Evolutionary conservation across 208 protist species (phyloP).

Genomic region (Eutreptiella sp.): DNA sequence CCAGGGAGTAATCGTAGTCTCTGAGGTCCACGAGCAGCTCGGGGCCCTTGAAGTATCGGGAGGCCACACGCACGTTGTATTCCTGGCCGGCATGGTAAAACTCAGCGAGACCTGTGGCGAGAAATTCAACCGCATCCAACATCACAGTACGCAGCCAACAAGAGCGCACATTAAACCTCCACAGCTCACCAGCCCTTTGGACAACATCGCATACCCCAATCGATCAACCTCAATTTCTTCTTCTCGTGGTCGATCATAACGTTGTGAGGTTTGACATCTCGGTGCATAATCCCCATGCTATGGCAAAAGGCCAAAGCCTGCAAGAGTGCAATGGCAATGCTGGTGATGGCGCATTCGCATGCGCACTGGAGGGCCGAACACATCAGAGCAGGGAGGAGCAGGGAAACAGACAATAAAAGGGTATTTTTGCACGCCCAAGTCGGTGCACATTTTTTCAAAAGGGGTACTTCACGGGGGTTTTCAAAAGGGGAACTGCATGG

Average conservation of each 20-base stretch:
- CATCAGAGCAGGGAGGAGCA: background rate
- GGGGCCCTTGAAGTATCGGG: slow-evolving; percentile 97
- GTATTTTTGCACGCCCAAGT: too few species aligned
- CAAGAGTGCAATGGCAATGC: too few species aligned
- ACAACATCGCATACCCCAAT: too few species aligned
- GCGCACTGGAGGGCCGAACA: too few species aligned
- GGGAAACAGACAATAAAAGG: background rate
- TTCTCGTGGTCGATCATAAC: slow-evolving; percentile 97
- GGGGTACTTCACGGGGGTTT: too few species aligned
- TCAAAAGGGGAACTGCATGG: too few species aligned
- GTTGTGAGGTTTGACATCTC: slow-evolving; percentile 99
- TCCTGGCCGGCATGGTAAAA: slow-evolving; percentile 96
- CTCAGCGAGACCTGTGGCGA: slow-evolving; percentile 97
- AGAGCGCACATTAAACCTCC: too few species aligned
- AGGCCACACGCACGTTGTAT: slow-evolving; percentile 98
- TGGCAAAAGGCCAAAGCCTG: slow-evolving; percentile 91
- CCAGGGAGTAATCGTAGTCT: slow-evolving; percentile 98
- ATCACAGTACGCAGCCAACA: too few species aligned
- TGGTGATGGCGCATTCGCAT: too few species aligned
- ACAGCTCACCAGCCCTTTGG: too few species aligned
- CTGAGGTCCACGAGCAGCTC: slow-evolving; percentile 96
- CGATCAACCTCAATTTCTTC: slow-evolving; percentile 89
- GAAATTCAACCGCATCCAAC: too few species aligned
- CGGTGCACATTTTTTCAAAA: too few species aligned
- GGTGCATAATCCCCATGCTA: slow-evolving; percentile 97